phyloP scores from a whole-genome alignment of 495 filamentous ascomycete genomes.

The Penicillium turbatum region DNA sequence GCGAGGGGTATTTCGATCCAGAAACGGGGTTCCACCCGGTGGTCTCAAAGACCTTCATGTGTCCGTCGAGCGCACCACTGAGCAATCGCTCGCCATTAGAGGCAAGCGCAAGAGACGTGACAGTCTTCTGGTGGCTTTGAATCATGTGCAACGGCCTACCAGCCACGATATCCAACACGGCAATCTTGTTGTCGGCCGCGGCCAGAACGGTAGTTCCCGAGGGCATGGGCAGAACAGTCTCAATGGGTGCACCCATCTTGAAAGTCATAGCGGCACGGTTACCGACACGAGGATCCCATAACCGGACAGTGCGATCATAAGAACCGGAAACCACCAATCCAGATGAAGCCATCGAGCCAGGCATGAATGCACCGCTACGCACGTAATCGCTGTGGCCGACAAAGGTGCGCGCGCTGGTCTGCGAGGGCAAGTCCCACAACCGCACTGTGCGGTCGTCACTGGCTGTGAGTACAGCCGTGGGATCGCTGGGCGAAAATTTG shows the following conservation, averaged over 20 bases:
- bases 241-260: slow-evolving; percentile 83
- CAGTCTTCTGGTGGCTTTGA: slow-evolving; percentile 94
- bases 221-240: slow-evolving; percentile 78
- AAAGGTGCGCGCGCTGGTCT: slow-evolving; percentile 69
- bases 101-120: slow-evolving; percentile 76
- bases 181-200: slow-evolving; percentile 80
- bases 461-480: slow-evolving; percentile 77
- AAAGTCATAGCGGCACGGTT: slow-evolving; percentile 76
- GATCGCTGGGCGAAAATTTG: slow-evolving; percentile 79
- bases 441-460: slow-evolving; percentile 90
- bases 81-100: slow-evolving; percentile 75
- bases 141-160: slow-evolving; percentile 81
- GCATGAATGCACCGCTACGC: slow-evolving; percentile 79
- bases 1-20: slow-evolving; percentile 85
- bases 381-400: slow-evolving; percentile 93
- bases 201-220: slow-evolving; percentile 83
- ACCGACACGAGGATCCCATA: slow-evolving; percentile 86
- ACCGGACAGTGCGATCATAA: slow-evolving; percentile 88
- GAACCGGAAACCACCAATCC: slow-evolving; percentile 78
- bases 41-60: slow-evolving; percentile 94
- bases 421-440: slow-evolving; percentile 86
- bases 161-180: slow-evolving; percentile 90
- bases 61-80: slow-evolving; percentile 85
- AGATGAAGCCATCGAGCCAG: slow-evolving; percentile 61
- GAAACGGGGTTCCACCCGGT: slow-evolving; percentile 87